Evolutionary conservation across 2,329 filamentous ascomycete genomes (phyloP).

Genomic region (Monosporascus cannonballus): DNA sequence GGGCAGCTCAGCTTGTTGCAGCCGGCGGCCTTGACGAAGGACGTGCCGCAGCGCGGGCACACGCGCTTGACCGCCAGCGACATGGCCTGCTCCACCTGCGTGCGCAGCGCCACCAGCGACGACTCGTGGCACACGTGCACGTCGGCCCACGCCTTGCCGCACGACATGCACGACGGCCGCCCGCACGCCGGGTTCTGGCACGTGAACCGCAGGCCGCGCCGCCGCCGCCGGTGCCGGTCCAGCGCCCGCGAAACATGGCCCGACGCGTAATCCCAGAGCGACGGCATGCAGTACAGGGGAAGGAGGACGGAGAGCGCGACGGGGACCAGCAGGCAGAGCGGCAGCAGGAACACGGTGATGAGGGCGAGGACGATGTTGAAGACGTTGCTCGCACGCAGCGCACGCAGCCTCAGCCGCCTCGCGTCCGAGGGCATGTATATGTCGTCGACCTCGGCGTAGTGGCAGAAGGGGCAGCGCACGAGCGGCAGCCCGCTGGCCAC

Average conservation of each 20-base stretch:
- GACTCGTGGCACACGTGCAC: slow-evolving; percentile 88
- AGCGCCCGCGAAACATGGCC: slow-evolving; percentile 54
- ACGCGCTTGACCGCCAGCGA: slow-evolving; percentile 92
- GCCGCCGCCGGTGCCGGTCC: slow-evolving; percentile 60
- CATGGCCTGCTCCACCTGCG: slow-evolving; percentile 87
- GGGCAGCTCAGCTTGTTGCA: slow-evolving; percentile 97
- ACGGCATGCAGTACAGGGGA: slow-evolving; percentile 35
- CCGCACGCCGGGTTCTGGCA: slow-evolving; percentile 67
- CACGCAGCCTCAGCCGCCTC: slow-evolving; percentile 50
- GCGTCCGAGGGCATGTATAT: slow-evolving; percentile 56
- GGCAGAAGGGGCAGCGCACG: slow-evolving; percentile 82
- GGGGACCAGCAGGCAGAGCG: slow-evolving; percentile 51
- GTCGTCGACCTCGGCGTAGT: slow-evolving; percentile 83
- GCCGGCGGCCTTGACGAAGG: slow-evolving; percentile 86
- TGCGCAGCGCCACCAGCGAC: slow-evolving; percentile 72
- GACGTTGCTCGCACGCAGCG: slow-evolving; percentile 46
- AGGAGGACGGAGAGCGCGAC: slow-evolving; percentile 41
- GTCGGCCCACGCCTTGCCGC: slow-evolving; percentile 77
- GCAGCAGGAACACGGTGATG: slow-evolving; percentile 29
- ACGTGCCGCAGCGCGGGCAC: slow-evolving; percentile 84
- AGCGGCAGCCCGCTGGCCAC: slow-evolving; percentile 68
- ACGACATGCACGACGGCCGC: slow-evolving; percentile 72
- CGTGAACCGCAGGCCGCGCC: slow-evolving; percentile 68
- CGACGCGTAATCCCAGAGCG: slow-evolving; percentile 34
- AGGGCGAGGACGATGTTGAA: slow-evolving; percentile 32